Percentiles rank a stretch among this genome's conserved stretches.
Evolutionary conservation across 2,329 filamentous ascomycete species (phyloP).

Genomic region (Lecanosticta acicola): DNA sequence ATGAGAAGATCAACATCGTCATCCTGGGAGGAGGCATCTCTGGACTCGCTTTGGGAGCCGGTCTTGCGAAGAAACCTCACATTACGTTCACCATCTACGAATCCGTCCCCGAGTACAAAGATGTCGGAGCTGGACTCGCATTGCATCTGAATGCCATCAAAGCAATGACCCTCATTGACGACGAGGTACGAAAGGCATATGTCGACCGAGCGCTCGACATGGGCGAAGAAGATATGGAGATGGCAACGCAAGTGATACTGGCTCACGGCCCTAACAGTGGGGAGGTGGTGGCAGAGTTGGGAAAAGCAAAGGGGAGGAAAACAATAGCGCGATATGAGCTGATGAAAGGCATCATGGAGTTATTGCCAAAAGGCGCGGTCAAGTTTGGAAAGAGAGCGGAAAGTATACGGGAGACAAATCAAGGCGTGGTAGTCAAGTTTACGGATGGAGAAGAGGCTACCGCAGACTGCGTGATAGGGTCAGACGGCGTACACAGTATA

Average conservation of each 20-base stretch:
- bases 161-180: slow-evolving; percentile 38
- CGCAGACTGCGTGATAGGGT: slow-evolving; percentile 48
- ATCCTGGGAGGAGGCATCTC: slow-evolving; percentile 50
- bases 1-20: slow-evolving; percentile 36
- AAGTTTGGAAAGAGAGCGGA: slow-evolving; percentile 42
- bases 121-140: slow-evolving; percentile 47
- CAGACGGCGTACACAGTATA: slow-evolving; percentile 50
- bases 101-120: slow-evolving; percentile 42
- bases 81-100: slow-evolving; percentile 49
- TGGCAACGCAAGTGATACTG: slow-evolving; percentile 32
- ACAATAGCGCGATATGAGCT: slow-evolving; percentile 46
- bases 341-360: slow-evolving; percentile 44
- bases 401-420: slow-evolving; percentile 30
- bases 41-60: slow-evolving; percentile 46
- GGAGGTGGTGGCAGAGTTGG: slow-evolving; percentile 38
- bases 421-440: slow-evolving; percentile 39
- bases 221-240: slow-evolving; percentile 36
- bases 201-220: slow-evolving; percentile 45
- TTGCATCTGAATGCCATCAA: slow-evolving; percentile 51
- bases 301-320: slow-evolving; percentile 32
- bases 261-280: slow-evolving; percentile 34
- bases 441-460: slow-evolving; percentile 42
- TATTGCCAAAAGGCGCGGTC: slow-evolving; percentile 40
- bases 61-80: slow-evolving; percentile 38
- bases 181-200: slow-evolving; percentile 41